Conservation (phyloP, 169 alveolate genomes). For the Prorocentrum cordatum region DNA sequence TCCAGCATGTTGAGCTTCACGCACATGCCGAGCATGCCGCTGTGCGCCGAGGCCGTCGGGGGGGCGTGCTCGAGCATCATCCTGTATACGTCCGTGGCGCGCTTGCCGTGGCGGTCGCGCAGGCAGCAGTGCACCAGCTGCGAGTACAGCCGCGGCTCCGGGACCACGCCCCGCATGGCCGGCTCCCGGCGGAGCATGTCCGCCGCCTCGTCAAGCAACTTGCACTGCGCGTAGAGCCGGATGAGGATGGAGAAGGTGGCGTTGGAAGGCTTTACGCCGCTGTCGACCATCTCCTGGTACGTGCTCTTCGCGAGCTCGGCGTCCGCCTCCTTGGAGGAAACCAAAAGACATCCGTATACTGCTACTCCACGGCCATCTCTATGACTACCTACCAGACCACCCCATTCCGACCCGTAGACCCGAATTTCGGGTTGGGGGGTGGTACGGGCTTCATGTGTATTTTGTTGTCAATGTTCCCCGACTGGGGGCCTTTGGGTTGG, state of each 20-base stretch:
- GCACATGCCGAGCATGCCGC: constrained; percentile 46
- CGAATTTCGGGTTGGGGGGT: neutral
- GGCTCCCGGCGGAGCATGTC: constrained; percentile 29
- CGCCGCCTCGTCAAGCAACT: neutral
- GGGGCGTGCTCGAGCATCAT: constrained; percentile 18
- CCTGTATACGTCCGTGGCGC: constrained; percentile 52
- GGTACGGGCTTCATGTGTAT: neutral
- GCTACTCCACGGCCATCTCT: neutral
- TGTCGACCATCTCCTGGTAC: constrained; percentile 47
- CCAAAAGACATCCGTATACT: neutral
- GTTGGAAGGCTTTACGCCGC: constrained; percentile 32
- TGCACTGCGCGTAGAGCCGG: constrained; percentile 63
- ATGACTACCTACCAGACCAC: neutral
- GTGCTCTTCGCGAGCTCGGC: no score
- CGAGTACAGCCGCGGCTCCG: constrained; percentile 45
- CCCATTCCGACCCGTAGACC: neutral
- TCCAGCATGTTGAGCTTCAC: constrained; percentile 66
- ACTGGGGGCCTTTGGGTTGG: neutral
- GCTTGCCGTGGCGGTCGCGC: constrained; percentile 56
- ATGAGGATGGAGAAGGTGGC: constrained; percentile 64
- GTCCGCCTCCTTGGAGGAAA: no score
- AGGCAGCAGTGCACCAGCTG: constrained; percentile 46
- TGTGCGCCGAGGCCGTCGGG: constrained; percentile 34
- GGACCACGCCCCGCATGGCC: neutral
- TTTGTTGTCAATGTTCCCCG: neutral